Percentiles rank a stretch among this genome's conserved stretches.
Conservation (phyloP, 805 yeast species). For the Crinitomyces ghanaensis region DNA sequence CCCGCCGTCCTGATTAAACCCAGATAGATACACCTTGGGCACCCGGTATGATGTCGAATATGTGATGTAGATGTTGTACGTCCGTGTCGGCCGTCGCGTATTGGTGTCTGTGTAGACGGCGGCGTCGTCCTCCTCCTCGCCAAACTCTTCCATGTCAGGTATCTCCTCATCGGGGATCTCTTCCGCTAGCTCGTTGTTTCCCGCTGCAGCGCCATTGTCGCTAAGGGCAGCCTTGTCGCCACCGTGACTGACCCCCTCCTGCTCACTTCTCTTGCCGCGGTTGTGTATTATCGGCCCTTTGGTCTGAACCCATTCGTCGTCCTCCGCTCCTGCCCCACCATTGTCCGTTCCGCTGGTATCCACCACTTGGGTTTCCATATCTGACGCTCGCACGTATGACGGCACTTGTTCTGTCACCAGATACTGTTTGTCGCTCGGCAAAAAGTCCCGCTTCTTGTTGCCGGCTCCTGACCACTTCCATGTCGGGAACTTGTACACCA, state of each 20-base stretch:
- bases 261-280: background rate
- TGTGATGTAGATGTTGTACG: constrained; percentile 80
- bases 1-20: constrained; percentile 70
- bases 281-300: background rate
- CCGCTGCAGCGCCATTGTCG: constrained; percentile 4
- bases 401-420: constrained; percentile 87
- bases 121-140: constrained; percentile 16
- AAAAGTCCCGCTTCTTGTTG: constrained; percentile 48
- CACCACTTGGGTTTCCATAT: constrained; percentile 18
- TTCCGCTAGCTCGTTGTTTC: constrained; percentile 5
- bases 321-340: constrained; percentile 27
- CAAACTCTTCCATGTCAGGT: constrained; percentile 16
- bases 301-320: constrained; percentile 27
- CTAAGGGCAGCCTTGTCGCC: constrained; percentile 1
- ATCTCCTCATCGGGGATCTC: constrained; percentile 12
- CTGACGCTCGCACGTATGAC: constrained; percentile 57
- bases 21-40: constrained; percentile 87
- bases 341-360: constrained; percentile 5
- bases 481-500: constrained; percentile 86
- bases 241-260: background rate
- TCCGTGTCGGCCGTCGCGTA: constrained; percentile 31
- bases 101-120: constrained; percentile 2
- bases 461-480: constrained; percentile 81
- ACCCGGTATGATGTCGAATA: constrained; percentile 93
- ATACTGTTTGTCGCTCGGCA: constrained; percentile 81